A percentile compares a stretch with the other conserved stretches of the same genome.
phyloP scores from a whole-genome alignment of 768 basidiomycete species.

The Lactifluus echinatus region DNA sequence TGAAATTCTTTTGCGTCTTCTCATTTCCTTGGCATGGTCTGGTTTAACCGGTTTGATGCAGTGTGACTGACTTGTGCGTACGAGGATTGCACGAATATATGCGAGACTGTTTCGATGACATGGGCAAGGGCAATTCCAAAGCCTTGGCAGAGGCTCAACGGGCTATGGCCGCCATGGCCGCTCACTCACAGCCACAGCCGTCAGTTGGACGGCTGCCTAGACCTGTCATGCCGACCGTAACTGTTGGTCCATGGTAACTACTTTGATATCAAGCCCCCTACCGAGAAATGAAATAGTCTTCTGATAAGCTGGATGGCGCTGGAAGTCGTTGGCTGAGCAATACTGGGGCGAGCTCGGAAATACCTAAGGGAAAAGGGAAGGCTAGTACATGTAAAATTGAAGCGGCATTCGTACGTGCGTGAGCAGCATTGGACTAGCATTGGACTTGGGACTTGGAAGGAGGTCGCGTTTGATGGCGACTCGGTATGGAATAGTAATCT shows the following conservation, averaged over 20 bases:
- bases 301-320: no score
- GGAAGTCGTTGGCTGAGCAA: no score
- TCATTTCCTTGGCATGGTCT: not conserved
- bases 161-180: slow-evolving; percentile 11
- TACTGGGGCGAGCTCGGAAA: no score
- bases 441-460: no score
- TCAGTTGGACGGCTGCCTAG: not conserved
- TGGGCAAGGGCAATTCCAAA: slow-evolving; percentile 42
- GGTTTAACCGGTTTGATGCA: not conserved
- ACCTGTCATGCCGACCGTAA: not conserved
- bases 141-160: slow-evolving; percentile 22
- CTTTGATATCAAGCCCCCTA: not conserved
- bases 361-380: no score
- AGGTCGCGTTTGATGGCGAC: no score
- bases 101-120: slow-evolving; percentile 46
- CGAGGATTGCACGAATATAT: slow-evolving; percentile 57
- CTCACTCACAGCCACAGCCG: not conserved
- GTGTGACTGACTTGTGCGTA: slow-evolving; percentile 46
- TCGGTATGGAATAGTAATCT: no score
- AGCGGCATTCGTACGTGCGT: no score
- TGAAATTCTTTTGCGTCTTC: slow-evolving; percentile 59
- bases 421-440: no score
- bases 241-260: not conserved
- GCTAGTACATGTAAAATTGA: no score
- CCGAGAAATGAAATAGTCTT: no score